phyloP scores from a whole-genome alignment of 106 monocot species.

The Phalaenopsis equestris region DNA sequence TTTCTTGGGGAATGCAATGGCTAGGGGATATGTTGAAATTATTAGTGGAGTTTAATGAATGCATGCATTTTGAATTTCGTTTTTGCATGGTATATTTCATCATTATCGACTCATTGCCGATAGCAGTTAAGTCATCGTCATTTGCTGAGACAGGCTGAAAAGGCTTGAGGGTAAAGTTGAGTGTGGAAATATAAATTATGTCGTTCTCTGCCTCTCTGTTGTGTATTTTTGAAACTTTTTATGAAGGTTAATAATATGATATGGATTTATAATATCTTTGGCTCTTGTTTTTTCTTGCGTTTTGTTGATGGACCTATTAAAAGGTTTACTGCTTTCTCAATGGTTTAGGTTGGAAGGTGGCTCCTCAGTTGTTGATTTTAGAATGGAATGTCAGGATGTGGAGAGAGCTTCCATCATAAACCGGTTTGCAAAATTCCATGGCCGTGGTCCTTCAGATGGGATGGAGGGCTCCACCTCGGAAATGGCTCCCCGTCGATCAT shows the following conservation, averaged over 20 bases:
- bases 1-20: background rate
- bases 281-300: background rate
- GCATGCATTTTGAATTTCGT: background rate
- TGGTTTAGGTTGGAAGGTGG: constrained; percentile 35
- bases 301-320: background rate
- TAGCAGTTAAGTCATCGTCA: no score
- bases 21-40: background rate
- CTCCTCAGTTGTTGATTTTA: constrained; percentile 34
- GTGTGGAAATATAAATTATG: no score
- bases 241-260: no score
- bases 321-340: background rate
- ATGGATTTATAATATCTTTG: no score
- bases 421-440: constrained; percentile 66
- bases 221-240: no score
- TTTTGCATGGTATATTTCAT: background rate
- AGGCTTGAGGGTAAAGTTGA: no score
- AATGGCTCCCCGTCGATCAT: constrained; percentile 5
- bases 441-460: constrained; percentile 31
- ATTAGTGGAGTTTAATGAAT: background rate
- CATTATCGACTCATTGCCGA: no score
- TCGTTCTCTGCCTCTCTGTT: no score
- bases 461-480: constrained; percentile 23
- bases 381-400: constrained; percentile 57
- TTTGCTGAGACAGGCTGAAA: no score
- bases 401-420: constrained; percentile 55